Evolutionary conservation across 805 yeast species (phyloP).

Genomic region (Blastobotrys parvus): DNA sequence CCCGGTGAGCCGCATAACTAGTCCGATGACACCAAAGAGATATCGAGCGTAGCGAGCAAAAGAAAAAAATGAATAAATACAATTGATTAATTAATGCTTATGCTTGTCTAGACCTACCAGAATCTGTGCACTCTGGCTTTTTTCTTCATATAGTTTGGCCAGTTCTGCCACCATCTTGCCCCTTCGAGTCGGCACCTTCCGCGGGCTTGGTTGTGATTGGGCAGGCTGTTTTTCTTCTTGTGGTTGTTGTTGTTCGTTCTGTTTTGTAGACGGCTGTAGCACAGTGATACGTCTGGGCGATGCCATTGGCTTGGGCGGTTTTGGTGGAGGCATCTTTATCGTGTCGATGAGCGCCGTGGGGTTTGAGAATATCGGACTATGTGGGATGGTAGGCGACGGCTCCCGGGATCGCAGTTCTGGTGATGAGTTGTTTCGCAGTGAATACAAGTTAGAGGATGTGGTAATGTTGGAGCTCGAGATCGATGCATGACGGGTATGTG

Average conservation of each 20-base stretch:
- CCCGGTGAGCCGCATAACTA: too few species aligned
- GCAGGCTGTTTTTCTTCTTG: not conserved
- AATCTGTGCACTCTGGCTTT: conserved; percentile 25
- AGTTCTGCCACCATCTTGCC: conserved; percentile 55
- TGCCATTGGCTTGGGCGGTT: not conserved
- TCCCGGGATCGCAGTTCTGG: conserved; percentile 3
- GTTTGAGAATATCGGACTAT: too few species aligned
- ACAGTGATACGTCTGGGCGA: too few species aligned
- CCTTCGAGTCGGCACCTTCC: conserved; percentile 33
- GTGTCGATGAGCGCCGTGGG: too few species aligned
- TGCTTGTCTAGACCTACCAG: conserved; percentile 14
- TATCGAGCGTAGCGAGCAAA: too few species aligned
- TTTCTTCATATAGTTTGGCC: conserved; percentile 57
- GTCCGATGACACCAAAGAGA: too few species aligned
- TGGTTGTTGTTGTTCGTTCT: not conserved
- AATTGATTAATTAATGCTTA: not conserved
- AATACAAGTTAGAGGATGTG: not conserved
- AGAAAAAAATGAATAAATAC: too few species aligned
- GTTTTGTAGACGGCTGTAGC: not conserved
- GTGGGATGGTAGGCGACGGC: not conserved
- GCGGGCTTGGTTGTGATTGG: conserved; percentile 14
- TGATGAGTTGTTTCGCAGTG: conserved; percentile 1
- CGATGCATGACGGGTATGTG: not conserved
- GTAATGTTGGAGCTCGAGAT: not conserved
- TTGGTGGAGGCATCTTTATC: not conserved